Conservation (phyloP, 2,329 filamentous ascomycete species). For the Pseudomassariella vexata region DNA sequence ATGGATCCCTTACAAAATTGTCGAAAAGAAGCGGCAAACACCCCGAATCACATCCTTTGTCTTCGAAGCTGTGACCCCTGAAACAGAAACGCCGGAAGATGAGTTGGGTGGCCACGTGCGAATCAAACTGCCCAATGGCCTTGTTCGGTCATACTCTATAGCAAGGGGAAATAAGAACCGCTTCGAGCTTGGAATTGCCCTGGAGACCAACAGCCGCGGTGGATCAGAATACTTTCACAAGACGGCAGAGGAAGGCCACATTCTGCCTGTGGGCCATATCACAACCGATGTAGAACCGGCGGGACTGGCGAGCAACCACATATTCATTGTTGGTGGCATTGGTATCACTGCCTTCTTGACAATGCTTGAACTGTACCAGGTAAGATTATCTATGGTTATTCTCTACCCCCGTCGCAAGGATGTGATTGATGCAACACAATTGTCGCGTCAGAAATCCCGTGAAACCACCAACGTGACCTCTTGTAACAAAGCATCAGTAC, state of each 20-base stretch:
- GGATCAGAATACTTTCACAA: slow-evolving; percentile 56
- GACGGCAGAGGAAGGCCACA: slow-evolving; percentile 37
- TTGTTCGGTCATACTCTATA: slow-evolving; percentile 56
- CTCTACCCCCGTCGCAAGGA: no score
- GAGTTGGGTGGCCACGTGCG: slow-evolving; percentile 46
- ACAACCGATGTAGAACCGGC: slow-evolving; percentile 41
- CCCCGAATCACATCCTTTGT: slow-evolving; percentile 43
- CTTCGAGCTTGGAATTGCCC: slow-evolving; percentile 52
- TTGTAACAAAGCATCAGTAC: no score
- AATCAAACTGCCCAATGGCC: slow-evolving; percentile 48
- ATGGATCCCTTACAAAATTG: slow-evolving; percentile 42
- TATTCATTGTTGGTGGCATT: slow-evolving; percentile 60
- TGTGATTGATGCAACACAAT: no score
- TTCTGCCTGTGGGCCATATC: slow-evolving; percentile 44
- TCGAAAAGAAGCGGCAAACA: slow-evolving; percentile 46
- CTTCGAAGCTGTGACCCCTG: slow-evolving; percentile 37
- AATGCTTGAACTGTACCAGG: slow-evolving; percentile 28
- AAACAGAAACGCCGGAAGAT: slow-evolving; percentile 24
- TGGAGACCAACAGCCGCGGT: slow-evolving; percentile 50
- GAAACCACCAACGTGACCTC: no score
- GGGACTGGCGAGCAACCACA: slow-evolving; percentile 46
- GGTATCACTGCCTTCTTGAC: slow-evolving; percentile 61
- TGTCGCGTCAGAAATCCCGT: no score
- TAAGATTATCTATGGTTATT: no score
- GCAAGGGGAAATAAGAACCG: slow-evolving; percentile 41